Conservation (phyloP, 352 stramenopile genomes). For the Phytophthora rubi region DNA sequence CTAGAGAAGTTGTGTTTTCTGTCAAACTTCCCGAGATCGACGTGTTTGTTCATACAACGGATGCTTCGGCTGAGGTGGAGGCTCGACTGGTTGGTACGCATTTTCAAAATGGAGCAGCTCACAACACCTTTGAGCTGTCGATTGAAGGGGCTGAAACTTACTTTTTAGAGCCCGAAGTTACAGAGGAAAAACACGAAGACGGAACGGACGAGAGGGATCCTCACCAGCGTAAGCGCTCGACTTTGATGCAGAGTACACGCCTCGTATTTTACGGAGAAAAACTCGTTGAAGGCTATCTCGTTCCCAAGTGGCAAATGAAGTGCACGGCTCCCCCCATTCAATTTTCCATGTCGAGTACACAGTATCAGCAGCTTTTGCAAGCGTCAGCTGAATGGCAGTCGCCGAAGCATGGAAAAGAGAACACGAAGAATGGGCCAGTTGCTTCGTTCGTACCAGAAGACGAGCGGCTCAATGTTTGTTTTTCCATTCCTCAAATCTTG, state of each 20-base stretch:
- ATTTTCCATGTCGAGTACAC: constrained; percentile 68
- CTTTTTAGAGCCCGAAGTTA: constrained; percentile 55
- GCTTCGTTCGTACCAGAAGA: constrained; percentile 64
- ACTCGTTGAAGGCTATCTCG: constrained; percentile 38
- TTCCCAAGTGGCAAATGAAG: constrained; percentile 65
- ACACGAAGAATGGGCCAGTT: neutral
- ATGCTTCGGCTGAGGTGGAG: constrained; percentile 70
- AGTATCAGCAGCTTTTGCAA: constrained; percentile 74
- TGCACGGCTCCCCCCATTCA: constrained; percentile 77
- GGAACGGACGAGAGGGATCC: neutral
- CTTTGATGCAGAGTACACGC: constrained; percentile 62
- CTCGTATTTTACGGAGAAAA: constrained; percentile 76
- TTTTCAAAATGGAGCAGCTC: constrained; percentile 59
- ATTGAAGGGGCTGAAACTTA: constrained; percentile 65
- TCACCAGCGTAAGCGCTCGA: constrained; percentile 51
- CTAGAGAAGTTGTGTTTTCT: constrained; percentile 51
- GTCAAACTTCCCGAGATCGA: constrained; percentile 71
- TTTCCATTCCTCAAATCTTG: constrained; percentile 72
- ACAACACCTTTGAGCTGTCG: constrained; percentile 62
- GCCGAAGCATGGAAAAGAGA: constrained; percentile 3
- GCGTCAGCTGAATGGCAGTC: constrained; percentile 63
- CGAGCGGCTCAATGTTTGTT: constrained; percentile 61
- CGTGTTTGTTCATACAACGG: constrained; percentile 65
- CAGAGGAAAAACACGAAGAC: neutral
- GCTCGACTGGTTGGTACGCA: constrained; percentile 53